Conservation (phyloP, 768 basidiomycete species). For the Sistotremastrum suecicum region DNA sequence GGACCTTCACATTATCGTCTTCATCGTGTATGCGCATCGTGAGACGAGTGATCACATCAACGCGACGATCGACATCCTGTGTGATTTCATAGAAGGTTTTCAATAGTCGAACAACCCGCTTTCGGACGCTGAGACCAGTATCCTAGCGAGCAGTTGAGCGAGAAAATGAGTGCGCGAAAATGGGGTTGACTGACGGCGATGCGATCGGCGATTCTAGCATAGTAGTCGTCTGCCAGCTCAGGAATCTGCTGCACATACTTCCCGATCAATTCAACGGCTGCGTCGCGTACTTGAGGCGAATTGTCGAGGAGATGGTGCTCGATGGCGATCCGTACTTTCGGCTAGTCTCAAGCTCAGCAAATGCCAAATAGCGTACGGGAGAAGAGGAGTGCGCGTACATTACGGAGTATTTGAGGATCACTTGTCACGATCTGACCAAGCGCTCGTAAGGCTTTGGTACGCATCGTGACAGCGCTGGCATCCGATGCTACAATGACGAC, state of each 20-base stretch:
- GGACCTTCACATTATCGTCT: slow-evolving; percentile 77
- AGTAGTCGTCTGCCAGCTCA: slow-evolving; percentile 81
- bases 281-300: slow-evolving; percentile 91
- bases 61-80: slow-evolving; percentile 39
- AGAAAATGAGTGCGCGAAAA: not conserved
- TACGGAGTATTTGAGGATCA: slow-evolving; percentile 69
- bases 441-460: slow-evolving; percentile 86
- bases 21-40: slow-evolving; percentile 81
- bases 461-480: slow-evolving; percentile 77
- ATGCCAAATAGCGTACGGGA: not conserved
- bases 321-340: slow-evolving; percentile 71
- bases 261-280: slow-evolving; percentile 94
- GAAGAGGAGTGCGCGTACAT: slow-evolving; percentile 30
- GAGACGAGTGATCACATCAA: slow-evolving; percentile 73
- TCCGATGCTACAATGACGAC: slow-evolving; percentile 71
- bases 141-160: slow-evolving; percentile 38
- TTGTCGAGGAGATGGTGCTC: slow-evolving; percentile 83
- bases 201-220: slow-evolving; percentile 74
- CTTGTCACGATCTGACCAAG: slow-evolving; percentile 81
- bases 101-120: slow-evolving; percentile 90
- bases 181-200: slow-evolving; percentile 52
- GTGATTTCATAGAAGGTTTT: slow-evolving; percentile 66
- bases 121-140: slow-evolving; percentile 84
- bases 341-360: slow-evolving; percentile 21
- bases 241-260: slow-evolving; percentile 89